phyloP scores from a whole-genome alignment of 331 rosid genomes.

The Erythrophleum ivorense region DNA sequence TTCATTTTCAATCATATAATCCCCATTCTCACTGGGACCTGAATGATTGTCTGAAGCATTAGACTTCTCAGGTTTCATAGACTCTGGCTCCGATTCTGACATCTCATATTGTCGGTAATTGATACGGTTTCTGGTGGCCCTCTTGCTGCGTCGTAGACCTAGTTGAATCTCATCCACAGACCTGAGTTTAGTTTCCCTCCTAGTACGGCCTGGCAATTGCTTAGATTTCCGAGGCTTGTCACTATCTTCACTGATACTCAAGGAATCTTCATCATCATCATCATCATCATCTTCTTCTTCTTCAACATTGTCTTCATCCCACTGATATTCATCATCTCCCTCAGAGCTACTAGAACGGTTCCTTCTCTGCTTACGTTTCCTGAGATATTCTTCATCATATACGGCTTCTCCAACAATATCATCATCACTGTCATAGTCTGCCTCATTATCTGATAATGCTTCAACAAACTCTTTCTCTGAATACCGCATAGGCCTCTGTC shows the following conservation, averaged over 20 bases:
- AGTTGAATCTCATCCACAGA: constrained; percentile 78
- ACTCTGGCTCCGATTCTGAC: constrained; percentile 88
- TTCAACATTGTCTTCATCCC: constrained; percentile 87
- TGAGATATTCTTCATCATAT: constrained; percentile 88
- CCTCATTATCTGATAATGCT: constrained; percentile 83
- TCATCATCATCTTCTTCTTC: constrained; percentile 73
- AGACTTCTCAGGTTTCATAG: constrained; percentile 61
- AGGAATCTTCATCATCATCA: constrained; percentile 60
- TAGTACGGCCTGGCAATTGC: constrained; percentile 72
- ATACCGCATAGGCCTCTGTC: constrained; percentile 88
- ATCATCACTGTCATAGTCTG: constrained; percentile 84
- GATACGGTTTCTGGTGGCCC: constrained; percentile 83
- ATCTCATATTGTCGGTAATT: constrained; percentile 72
- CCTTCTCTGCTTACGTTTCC: constrained; percentile 81
- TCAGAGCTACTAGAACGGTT: constrained; percentile 79
- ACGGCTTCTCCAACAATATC: constrained; percentile 96
- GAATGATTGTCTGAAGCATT: constrained; percentile 59
- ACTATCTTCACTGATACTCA: constrained; percentile 84
- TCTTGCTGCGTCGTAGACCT: constrained; percentile 92
- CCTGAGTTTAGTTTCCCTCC: constrained; percentile 83
- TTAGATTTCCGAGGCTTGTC: constrained; percentile 67
- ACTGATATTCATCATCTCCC: constrained; percentile 92
- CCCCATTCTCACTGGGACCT: constrained; percentile 74
- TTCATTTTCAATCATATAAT: constrained; percentile 65
- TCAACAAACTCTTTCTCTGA: constrained; percentile 85